Percentiles rank a stretch among this genome's conserved stretches.
Conservation (phyloP, 495 filamentous ascomycete species). For the Xylaria telfairii region DNA sequence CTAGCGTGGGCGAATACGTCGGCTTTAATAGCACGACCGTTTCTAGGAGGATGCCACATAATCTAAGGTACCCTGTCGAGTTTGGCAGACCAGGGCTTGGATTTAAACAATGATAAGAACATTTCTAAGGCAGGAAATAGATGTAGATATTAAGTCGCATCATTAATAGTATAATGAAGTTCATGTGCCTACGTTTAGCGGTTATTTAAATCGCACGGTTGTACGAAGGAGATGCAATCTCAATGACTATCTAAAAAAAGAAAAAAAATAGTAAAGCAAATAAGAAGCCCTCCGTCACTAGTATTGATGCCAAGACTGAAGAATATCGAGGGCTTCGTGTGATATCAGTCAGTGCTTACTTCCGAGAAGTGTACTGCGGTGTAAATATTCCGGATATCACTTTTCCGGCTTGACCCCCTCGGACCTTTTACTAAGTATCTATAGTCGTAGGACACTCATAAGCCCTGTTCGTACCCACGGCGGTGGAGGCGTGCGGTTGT, state of each 20-base stretch:
- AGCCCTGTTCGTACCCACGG: not conserved
- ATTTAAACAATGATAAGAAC: not conserved
- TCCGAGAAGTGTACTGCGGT: not conserved
- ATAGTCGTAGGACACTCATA: too few species aligned
- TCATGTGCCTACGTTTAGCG: not conserved
- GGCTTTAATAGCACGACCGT: conserved; percentile 38
- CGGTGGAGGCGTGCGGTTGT: not conserved
- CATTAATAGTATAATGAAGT: conserved; percentile 14
- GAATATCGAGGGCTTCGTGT: not conserved
- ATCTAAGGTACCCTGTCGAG: conserved; percentile 27
- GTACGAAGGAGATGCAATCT: not conserved
- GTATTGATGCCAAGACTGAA: not conserved
- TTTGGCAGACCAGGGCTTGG: conserved; percentile 26
- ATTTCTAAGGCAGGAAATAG: not conserved
- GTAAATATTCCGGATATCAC: not conserved
- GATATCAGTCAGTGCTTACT: not conserved
- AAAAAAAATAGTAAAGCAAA: not conserved
- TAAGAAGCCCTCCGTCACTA: not conserved
- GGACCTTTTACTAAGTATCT: too few species aligned
- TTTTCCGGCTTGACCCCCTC: not conserved
- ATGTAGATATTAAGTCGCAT: not conserved
- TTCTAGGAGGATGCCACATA: conserved; percentile 21
- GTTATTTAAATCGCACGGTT: not conserved
- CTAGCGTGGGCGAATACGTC: conserved; percentile 51
- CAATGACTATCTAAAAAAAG: not conserved